phyloP scores from a whole-genome alignment of 768 basidiomycete species.

The Naganishia vishniacii region DNA sequence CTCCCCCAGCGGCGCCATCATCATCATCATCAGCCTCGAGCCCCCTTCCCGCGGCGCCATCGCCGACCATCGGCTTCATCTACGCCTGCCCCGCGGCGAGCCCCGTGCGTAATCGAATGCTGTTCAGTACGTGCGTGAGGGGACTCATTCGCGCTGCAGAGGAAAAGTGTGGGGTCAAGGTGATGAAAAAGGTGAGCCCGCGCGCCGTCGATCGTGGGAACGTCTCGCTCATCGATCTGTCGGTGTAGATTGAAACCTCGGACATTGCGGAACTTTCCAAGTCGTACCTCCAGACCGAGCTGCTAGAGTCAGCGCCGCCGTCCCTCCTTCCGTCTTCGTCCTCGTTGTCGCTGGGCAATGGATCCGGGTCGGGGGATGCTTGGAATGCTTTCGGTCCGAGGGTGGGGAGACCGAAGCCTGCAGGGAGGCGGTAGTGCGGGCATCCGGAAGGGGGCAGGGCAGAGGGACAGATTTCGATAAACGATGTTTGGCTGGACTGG shows the following conservation, averaged over 20 bases:
- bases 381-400: slow-evolving; percentile 19
- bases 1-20: background rate
- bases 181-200: slow-evolving; percentile 50
- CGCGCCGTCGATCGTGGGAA: too few species aligned
- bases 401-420: slow-evolving; percentile 17
- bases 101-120: slow-evolving; percentile 78
- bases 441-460: too few species aligned
- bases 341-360: too few species aligned
- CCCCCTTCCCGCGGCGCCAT: too few species aligned
- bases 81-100: slow-evolving; percentile 81
- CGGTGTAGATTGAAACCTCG: slow-evolving; percentile 71
- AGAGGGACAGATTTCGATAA: background rate
- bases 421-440: slow-evolving; percentile 1
- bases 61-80: slow-evolving; percentile 61
- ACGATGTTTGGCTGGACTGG: too few species aligned
- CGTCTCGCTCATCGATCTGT: background rate
- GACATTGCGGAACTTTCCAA: slow-evolving; percentile 69
- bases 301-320: slow-evolving; percentile 45
- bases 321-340: background rate
- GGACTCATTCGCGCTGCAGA: slow-evolving; percentile 60
- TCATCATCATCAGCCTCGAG: background rate
- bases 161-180: slow-evolving; percentile 51
- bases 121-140: slow-evolving; percentile 70
- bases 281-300: slow-evolving; percentile 58
- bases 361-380: background rate